These are phyloP conservation scores for Lindgomyces ingoldianus DNA, from an alignment of 495 filamentous ascomycete species.

Conservation along the genomic window DNA sequence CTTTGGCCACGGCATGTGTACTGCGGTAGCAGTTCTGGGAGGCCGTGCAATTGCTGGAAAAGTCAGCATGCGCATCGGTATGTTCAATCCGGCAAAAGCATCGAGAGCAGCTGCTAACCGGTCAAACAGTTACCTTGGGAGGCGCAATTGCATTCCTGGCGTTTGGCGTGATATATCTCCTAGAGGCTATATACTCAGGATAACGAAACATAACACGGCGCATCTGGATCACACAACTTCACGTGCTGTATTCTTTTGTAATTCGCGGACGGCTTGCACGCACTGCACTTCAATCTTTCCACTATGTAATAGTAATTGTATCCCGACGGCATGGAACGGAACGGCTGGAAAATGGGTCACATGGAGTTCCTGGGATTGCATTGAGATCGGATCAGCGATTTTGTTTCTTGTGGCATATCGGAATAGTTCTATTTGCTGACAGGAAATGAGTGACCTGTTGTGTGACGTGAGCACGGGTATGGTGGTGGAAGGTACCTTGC, in stretches of 20 bases:
- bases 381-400: too few relatives aligned
- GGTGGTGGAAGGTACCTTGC: too few relatives aligned
- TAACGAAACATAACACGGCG: conserved; percentile 4
- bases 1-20: conserved; percentile 84
- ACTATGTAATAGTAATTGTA: conserved; percentile 21
- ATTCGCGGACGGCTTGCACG: conserved; percentile 5
- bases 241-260: conserved; percentile 5
- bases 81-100: conserved; percentile 48
- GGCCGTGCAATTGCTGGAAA: conserved; percentile 88
- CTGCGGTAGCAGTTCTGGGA: conserved; percentile 88
- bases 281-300: conserved; percentile 4
- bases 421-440: too few relatives aligned
- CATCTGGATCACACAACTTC: too few relatives aligned
- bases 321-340: neutral
- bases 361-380: conserved; percentile 18
- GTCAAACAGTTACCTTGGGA: conserved; percentile 77
- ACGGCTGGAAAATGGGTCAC: conserved; percentile 27
- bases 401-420: too few relatives aligned
- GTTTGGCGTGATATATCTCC: conserved; percentile 87
- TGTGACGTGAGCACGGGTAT: too few relatives aligned
- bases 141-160: conserved; percentile 88
- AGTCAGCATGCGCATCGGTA: conserved; percentile 96
- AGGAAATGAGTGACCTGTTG: too few relatives aligned
- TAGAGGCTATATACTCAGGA: conserved; percentile 61
- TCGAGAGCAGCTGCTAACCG: neutral